Evolutionary conservation across 345 rosid genomes (phyloP), one percentile per base, ranked within the genome.

Genomic region (Zanthoxylum bungeanum): DNA sequence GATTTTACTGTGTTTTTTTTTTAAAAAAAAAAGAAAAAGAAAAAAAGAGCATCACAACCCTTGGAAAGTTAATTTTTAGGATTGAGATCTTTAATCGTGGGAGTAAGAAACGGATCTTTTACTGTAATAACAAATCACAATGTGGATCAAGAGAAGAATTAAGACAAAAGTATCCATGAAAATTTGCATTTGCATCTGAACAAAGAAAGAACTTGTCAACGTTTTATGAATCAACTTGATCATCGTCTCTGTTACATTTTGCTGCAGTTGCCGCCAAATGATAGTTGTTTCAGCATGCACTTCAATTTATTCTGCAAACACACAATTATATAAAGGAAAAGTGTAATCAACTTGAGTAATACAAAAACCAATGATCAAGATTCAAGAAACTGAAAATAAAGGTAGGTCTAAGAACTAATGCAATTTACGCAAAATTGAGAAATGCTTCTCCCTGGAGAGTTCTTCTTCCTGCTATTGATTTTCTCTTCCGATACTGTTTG

Each of bases 241-340:
- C 28, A 31, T n/a, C 6, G 0, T 33, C 4, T 4, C 39, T 42
- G 4, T 42, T 16, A 19, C 9, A 49, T 68, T 65, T 73, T 72
- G 55, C 34, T 31, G 61, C 84, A 39, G 3, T 51, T 55, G 49
- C 83, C 63, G 49, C 85, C 77, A 46, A 64, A 73, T 9, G 80
- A 60, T 22, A 78, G 39, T 52, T 60, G 73, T 71, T 34, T 68
- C 9, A 77, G 28, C 66, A 77, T n/a, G 6, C 72, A 25, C 75
- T 75, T 83, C 62, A 87, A 31, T 80, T 73, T 80, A 63, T 69
- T 76, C 89, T 85, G 83, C 70, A 28, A 66, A 28, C 24, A 36
- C 5, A 77, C 53, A 46, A 4, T 28, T 4, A 31, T n/a, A n/a
- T n/a, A 52, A 33, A 1, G 34, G 36, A 21, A 2, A 19, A 17